phyloP scores from a whole-genome alignment of 139 green algal genomes.

The Picochlorum sp. region DNA sequence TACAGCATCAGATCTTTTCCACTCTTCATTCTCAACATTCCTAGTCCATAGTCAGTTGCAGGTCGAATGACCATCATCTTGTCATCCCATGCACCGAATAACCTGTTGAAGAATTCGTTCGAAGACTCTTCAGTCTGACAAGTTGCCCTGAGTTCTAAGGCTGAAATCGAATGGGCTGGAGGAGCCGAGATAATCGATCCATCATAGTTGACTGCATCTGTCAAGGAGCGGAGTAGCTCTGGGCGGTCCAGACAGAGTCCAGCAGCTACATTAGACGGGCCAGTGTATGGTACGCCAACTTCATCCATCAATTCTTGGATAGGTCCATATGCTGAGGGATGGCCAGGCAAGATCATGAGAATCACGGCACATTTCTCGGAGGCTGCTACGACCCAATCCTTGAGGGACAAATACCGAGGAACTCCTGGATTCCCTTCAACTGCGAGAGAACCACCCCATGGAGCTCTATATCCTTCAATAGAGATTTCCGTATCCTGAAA shows the following conservation, averaged over 20 bases:
- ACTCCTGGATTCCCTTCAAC: background rate
- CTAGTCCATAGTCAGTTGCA: slow-evolving; percentile 5
- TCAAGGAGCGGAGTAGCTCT: slow-evolving; percentile 1
- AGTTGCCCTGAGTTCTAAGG: slow-evolving; percentile 25
- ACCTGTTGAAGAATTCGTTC: background rate
- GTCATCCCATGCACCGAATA: slow-evolving; percentile 9
- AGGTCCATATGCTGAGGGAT: slow-evolving; percentile 13
- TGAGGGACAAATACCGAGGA: slow-evolving; percentile 13
- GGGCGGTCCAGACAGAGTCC: slow-evolving; percentile 17
- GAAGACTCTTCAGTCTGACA: slow-evolving; percentile 5
- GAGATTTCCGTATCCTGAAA: slow-evolving; percentile 1
- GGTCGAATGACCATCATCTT: slow-evolving; percentile 7
- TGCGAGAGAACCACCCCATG: slow-evolving; percentile 4
- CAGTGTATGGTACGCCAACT: slow-evolving; percentile 14
- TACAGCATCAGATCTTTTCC: slow-evolving; percentile 8
- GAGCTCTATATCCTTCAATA: background rate
- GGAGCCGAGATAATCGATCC: background rate
- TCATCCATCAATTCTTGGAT: slow-evolving; percentile 26
- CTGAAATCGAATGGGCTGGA: slow-evolving; percentile 16
- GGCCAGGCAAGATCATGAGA: slow-evolving; percentile 8
- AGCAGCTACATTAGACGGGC: slow-evolving; percentile 2
- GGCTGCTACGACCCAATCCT: slow-evolving; percentile 11
- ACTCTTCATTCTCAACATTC: background rate
- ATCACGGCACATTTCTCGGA: slow-evolving; percentile 11
- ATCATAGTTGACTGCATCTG: slow-evolving; percentile 2